Conservation (phyloP, 1,139 yeast genomes). For the Taphrina pruni region DNA sequence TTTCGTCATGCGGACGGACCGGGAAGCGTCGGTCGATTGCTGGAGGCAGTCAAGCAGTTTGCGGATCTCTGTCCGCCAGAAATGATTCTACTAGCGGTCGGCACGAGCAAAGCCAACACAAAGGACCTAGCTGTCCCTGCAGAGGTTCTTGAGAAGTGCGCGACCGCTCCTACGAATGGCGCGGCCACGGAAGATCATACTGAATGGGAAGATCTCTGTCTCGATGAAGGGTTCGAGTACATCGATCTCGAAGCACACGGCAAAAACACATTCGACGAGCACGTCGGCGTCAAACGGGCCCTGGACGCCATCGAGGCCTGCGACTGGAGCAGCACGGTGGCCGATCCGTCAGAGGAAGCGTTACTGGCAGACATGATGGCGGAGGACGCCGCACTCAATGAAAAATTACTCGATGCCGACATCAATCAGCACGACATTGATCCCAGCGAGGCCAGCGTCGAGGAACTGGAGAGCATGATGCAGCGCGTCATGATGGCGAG, state of each 20-base stretch:
- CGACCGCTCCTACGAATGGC: background rate
- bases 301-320: slow-evolving; percentile 39
- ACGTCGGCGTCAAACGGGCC: slow-evolving; percentile 37
- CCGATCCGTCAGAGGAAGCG: slow-evolving; percentile 23
- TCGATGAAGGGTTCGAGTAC: slow-evolving; percentile 41
- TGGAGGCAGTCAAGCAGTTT: slow-evolving; percentile 32
- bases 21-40: background rate
- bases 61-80: slow-evolving; percentile 28
- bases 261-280: slow-evolving; percentile 33
- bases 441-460: slow-evolving; percentile 26
- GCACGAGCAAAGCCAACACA: slow-evolving; percentile 14
- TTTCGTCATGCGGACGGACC: slow-evolving; percentile 14
- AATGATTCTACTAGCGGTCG: slow-evolving; percentile 20
- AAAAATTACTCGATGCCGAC: slow-evolving; percentile 15
- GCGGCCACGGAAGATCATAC: background rate
- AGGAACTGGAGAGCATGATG: slow-evolving; percentile 31
- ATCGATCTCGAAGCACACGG: slow-evolving; percentile 31
- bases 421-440: slow-evolving; percentile 10
- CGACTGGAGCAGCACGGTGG: slow-evolving; percentile 34
- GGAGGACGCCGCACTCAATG: slow-evolving; percentile 27
- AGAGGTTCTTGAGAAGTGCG: too few species aligned
- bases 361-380: slow-evolving; percentile 20
- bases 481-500: slow-evolving; percentile 33
- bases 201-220: slow-evolving; percentile 32
- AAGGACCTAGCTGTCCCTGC: background rate